A percentile compares a stretch with the other conserved stretches of the same genome.
Evolutionary conservation across 768 basidiomycete genomes (phyloP).

Genomic region (Serendipita sp.): DNA sequence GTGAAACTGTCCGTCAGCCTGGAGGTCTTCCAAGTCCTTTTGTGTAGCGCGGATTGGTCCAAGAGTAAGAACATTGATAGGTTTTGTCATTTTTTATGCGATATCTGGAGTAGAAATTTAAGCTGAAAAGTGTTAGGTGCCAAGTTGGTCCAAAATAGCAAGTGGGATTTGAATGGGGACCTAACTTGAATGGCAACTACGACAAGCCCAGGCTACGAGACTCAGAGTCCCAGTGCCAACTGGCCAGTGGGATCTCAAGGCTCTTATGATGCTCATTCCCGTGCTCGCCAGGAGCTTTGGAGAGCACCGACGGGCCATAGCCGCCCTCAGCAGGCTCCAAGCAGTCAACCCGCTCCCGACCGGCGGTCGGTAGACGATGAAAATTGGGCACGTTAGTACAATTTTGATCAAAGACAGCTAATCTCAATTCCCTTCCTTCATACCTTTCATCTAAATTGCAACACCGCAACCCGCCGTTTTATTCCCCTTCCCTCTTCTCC

Average conservation of each 20-base stretch:
- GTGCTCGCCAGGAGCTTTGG: slow-evolving; percentile 2
- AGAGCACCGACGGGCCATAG: background rate
- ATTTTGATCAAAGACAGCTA: no score
- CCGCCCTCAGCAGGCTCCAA: background rate
- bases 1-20: background rate
- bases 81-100: background rate
- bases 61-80: background rate
- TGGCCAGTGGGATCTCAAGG: slow-evolving; percentile 1
- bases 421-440: no score
- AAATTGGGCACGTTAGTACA: background rate
- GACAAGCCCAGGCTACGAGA: background rate
- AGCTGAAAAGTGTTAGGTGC: background rate
- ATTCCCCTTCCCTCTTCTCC: background rate
- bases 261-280: background rate
- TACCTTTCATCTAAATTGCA: background rate
- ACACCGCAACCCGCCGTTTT: background rate
- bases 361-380: slow-evolving; percentile 5
- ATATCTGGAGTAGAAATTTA: background rate
- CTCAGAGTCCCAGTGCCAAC: background rate
- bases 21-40: background rate
- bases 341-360: background rate
- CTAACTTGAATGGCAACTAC: background rate
- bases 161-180: no score
- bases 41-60: background rate
- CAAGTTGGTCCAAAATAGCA: background rate